Base-by-base conservation (phyloP, 768 basidiomycete species). In the Calvatia gigantea region DNA sequence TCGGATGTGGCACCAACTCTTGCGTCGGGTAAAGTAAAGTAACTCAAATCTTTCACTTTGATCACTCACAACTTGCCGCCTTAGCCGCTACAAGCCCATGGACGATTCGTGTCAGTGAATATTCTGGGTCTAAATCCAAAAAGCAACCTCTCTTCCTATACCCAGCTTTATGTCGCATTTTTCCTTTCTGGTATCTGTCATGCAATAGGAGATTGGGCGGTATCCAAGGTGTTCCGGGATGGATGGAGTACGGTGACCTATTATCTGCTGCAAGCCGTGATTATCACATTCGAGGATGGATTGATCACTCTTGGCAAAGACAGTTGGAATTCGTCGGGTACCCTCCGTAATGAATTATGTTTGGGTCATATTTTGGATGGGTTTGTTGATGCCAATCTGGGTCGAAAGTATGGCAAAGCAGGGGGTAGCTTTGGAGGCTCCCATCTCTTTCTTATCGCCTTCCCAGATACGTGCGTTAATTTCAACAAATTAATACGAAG, bases 161-260 rank as follows among this genome's bases (percentile, higher is more conserved):
- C 58, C 15, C 70, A 73, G 44, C 60, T 73, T 9, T 69, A 69
- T 53, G 58, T 61, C 29, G 71, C 62, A 4, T 73, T 73, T 60
- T 28, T 64, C 23, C 51, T 73, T 8, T 72, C 73, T 1, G 69
- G 65, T 2, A 19, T 71, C 3, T 35, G 69, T 9, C 71, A 74
- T 51, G 42, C 28, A 19, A 38, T 25, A 19, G 58, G 32, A 6
- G 57, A 61, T 38, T 61, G 57, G 54, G 21, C 42, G 9, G 32
- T 50, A 2, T 35, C 32, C 15, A 49, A 32, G 29, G 25, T 17
- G 3, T 12, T 37, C 12, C 21, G 29, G 4, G 17, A 33, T n/a
- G 37, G 21, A 6, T n/a, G 19, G n/a, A 53, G 23, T 54, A 62
- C 19, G 27, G 52, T 47, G 60, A 60, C 23, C 39, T 68, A 28